These are phyloP conservation scores for Suillus cothurnatus DNA, from an alignment of 768 basidiomycete species.

Conservation along the genomic window DNA sequence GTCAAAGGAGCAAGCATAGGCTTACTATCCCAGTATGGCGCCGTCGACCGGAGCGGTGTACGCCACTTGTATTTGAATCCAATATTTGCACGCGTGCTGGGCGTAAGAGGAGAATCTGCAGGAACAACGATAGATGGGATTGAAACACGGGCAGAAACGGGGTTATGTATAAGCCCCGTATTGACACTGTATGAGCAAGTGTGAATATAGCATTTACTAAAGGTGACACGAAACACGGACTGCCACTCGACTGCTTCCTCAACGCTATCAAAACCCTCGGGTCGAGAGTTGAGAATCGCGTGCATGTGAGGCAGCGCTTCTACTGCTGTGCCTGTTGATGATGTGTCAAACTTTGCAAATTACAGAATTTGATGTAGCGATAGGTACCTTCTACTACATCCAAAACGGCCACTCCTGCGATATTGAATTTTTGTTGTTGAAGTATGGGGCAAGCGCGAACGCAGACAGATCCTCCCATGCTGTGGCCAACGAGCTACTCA, in stretches of 20 bases:
- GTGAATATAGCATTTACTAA: neutral
- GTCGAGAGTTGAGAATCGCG: conserved; percentile 79
- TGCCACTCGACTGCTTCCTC: conserved; percentile 96
- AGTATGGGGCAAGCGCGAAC: conserved; percentile 70
- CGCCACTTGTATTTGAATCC: conserved; percentile 65
- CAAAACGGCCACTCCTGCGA: conserved; percentile 79
- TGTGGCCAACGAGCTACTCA: conserved; percentile 84
- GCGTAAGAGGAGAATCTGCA: conserved; percentile 37
- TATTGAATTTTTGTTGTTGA: conserved; percentile 64
- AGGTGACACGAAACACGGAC: conserved; percentile 50
- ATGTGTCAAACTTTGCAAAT: neutral
- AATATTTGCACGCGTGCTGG: conserved; percentile 29
- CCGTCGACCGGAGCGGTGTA: conserved; percentile 80
- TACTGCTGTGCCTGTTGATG: conserved; percentile 74
- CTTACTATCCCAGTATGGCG: conserved; percentile 88
- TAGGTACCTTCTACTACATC: conserved; percentile 88
- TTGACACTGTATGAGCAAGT: conserved; percentile 53
- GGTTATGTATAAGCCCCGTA: conserved; percentile 82
- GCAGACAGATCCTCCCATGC: conserved; percentile 94
- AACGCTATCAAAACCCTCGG: conserved; percentile 79
- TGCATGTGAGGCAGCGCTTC: conserved; percentile 96
- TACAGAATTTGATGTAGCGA: neutral
- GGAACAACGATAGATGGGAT: conserved; percentile 77
- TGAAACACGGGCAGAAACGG: conserved; percentile 82
- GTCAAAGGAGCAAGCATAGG: neutral